Evolutionary conservation across 2,329 filamentous ascomycete genomes (phyloP), one percentile per base, ranked within the genome.

Genomic region (Pseudogymnoascus sp.): DNA sequence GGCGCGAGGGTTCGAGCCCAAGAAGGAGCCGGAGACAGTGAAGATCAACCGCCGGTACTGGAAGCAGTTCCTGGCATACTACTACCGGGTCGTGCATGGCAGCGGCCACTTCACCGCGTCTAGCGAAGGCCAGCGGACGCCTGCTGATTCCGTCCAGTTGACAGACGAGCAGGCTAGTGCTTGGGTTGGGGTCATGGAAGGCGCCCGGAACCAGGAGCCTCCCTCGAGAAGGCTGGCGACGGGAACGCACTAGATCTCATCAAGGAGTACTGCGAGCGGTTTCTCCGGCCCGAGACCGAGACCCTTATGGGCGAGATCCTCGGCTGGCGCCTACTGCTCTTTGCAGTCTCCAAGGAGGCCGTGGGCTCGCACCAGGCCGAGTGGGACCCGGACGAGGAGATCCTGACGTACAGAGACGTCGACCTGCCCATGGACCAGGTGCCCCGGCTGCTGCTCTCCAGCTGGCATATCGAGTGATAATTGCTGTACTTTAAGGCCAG

Each of bases 211-310:
- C 13, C 36, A 5, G 14, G 36, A 16, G 25, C 11, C 21, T 23
- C 14, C 45, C 25, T 54, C 2, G 16, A 31, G 14, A 31, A 54
- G 21, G 10, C 21, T 8, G 45, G 14, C 45, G 3, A 6, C 5
- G 14, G 21, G 16, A 14, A 4, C n/a, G 23, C 21, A 2, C 21
- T 23, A 14, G 25, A 31, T 6, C 11, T 6, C 4, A 54, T 74
- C 31, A 69, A 67, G 43, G 71, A 71, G 61, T 70, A 74, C 45
- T 69, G 14, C 14, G 36, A n/a, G 36, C 1, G 11, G 6, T 61
- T 61, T 4, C 28, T 36, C 10, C 3, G 19, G 21, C 57, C 21
- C 1, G 10, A 61, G 3, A 61, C 57, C 23, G 57, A 61, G 57
- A 61, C 57, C n/a, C 57, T 25, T 4, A 36, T 36, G 1, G 57